Evolutionary conservation across 495 filamentous ascomycete species (phyloP), one percentile per base, ranked within the genome.

Genomic region (Annulohypoxylon stygium): DNA sequence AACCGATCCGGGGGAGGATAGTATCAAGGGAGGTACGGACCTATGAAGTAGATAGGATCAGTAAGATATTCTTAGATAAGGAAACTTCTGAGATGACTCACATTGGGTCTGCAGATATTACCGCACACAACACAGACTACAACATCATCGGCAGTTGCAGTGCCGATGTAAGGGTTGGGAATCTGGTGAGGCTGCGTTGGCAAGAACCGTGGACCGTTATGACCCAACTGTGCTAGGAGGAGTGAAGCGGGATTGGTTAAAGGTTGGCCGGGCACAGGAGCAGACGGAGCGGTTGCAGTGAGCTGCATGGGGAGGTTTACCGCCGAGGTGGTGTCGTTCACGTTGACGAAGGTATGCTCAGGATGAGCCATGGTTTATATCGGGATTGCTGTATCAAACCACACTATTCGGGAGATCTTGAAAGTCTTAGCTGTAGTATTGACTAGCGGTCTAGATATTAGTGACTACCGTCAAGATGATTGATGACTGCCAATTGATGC

Each of bases 41-140:
- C 58, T 67, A 50, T 37, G 3, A 55, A 58, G 12, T 9, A 9
- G 43, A 47, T 62, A 2, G 48, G 20, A 23, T 73, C 37, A 73
- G 65, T 14, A 34, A 34, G 3, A 25, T 36, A 23, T 26, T 33
- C 60, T 0, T 3, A 4, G 25, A 47, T 20, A 2, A 6, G 18
- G 5, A 20, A 8, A 9, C 5, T 18, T 47, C 5, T 47, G 25
- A 51, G 20, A 25, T 20, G 41, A 67, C 71, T 54, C 67, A 74
- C 71, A 0, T 60, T 69, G 30, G 66, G 59, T 4, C 39, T 57
- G 41, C 62, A 75, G 9, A 75, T 34, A 14, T 59, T 67, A 30
- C 75, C 73, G 10, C 75, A 78, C 1, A 73, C 61, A 14, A 73
- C 70, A 43, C 75, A 78, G 10, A 67, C 41, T 0, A 75, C 67